A percentile compares a stretch with the other conserved stretches of the same genome.
phyloP scores from a whole-genome alignment of 2,329 filamentous ascomycete genomes.

The Exophiala spinifera region DNA sequence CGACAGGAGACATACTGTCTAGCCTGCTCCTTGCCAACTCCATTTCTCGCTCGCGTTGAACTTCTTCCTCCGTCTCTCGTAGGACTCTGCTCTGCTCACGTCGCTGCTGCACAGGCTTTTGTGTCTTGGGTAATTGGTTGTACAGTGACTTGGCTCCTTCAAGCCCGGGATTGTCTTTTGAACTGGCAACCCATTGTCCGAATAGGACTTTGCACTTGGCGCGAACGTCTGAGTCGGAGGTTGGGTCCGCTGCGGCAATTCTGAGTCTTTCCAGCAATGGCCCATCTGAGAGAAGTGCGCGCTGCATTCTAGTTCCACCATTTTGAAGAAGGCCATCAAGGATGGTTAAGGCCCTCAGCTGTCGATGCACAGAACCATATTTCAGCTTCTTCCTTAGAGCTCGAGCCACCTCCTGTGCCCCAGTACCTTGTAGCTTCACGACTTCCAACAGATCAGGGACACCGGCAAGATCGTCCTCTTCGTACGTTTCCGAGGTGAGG shows the following conservation, averaged over 20 bases:
- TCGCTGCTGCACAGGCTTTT: constrained; percentile 61
- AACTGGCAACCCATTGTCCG: constrained; percentile 75
- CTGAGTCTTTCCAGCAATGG: constrained; percentile 86
- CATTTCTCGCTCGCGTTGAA: constrained; percentile 53
- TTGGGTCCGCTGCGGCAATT: constrained; percentile 77
- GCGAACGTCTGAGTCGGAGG: constrained; percentile 81
- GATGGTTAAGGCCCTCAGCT: constrained; percentile 81
- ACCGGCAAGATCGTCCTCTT: constrained; percentile 86
- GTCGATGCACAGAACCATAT: constrained; percentile 91
- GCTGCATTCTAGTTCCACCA: constrained; percentile 81
- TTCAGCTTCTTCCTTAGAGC: constrained; percentile 98
- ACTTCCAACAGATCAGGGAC: constrained; percentile 94
- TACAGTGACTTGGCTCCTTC: constrained; percentile 77
- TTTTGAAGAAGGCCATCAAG: constrained; percentile 94
- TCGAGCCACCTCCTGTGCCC: constrained; percentile 83
- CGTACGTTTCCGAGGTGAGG: constrained; percentile 82
- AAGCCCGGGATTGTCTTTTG: constrained; percentile 76
- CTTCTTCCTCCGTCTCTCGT: constrained; percentile 70
- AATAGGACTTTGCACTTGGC: constrained; percentile 87
- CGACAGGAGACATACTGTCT: constrained; percentile 13
- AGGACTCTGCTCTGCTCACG: constrained; percentile 81
- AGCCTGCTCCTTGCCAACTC: constrained; percentile 18
- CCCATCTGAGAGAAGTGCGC: constrained; percentile 77
- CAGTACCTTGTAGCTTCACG: constrained; percentile 81
- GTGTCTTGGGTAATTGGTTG: constrained; percentile 62